Base-by-base conservation (phyloP, 2,329 filamentous ascomycete species). In the Aureobasidium sp. region DNA sequence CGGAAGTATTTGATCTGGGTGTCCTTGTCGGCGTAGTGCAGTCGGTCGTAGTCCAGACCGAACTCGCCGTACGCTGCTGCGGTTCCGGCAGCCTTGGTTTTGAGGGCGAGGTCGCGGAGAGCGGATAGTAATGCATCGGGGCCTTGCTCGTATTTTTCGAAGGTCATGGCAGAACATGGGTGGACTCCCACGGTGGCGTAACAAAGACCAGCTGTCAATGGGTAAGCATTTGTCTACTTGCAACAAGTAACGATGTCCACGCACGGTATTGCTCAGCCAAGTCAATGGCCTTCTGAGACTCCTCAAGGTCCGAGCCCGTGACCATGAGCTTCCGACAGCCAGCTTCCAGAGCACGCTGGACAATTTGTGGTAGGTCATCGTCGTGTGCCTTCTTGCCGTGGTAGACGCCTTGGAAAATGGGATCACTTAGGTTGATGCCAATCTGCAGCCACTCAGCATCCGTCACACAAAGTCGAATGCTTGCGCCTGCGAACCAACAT, bases 361-460 rank as follows among this genome's bases (percentile, higher is more conserved):
- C 78, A 29, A 99, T 89, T 66, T 85, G 87, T 31, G 80, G 74
- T 17, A 93, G 82, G 71, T 95, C 90, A 68, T 89, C 81, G 12
- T 86, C 83, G 68, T 95, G 91, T 29, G 79, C 79, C 70, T 89
- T 81, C 64, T 86, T 91, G 69, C 90, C 90, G 71, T 95, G 87
- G 71, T 97, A 95, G 45, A 83, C 76, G 56, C 94, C 94, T 50
- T 85, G 83, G 74, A 93, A 99, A 63, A 97, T 90, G 58, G 90
- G 89, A 71, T 99, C 94, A 59, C 92, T 89, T 61, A 99, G 83
- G 74, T 99, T 99, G 80, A 99, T 97, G 62, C 93, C 94, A 70
- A 99, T 84, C 83, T 88, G 67, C 14, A 70, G 61, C 39, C 49
- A 44, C 35, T 33, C 40, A 50, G 49, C 50, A 54, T 14, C n/a